These are phyloP conservation scores for Beauveria bassiana DNA, from an alignment of 2,329 filamentous ascomycete species.

Conservation along the genomic window DNA sequence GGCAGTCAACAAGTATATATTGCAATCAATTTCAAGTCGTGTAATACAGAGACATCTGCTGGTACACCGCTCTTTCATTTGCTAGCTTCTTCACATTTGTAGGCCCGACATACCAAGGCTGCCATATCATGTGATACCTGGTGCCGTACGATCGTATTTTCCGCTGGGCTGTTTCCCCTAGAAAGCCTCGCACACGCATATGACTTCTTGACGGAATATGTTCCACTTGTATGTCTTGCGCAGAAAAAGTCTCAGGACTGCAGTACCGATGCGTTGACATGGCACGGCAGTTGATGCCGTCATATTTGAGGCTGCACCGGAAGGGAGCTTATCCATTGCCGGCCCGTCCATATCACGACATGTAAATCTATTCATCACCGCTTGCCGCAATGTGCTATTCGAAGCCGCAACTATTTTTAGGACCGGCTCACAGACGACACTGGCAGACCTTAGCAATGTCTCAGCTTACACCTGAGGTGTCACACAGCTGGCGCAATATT, in stretches of 20 bases:
- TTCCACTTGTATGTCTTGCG: not conserved
- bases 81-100: too few relatives aligned
- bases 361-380: not conserved
- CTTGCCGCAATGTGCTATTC: too few relatives aligned
- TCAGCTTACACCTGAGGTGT: not conserved
- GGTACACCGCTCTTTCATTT: too few relatives aligned
- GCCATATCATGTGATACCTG: too few relatives aligned
- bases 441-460: not conserved
- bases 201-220: not conserved
- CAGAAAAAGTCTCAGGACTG: not conserved
- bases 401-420: too few relatives aligned
- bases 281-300: not conserved
- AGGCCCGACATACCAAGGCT: too few relatives aligned
- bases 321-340: not conserved
- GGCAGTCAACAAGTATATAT: too few relatives aligned
- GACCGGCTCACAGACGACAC: not conserved
- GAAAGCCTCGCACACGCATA: not conserved
- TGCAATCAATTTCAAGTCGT: too few relatives aligned
- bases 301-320: not conserved
- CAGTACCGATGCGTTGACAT: not conserved
- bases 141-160: too few relatives aligned
- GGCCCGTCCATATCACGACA: not conserved
- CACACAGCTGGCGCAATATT: not conserved
- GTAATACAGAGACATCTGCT: too few relatives aligned
- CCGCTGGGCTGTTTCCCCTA: too few relatives aligned